Evolutionary conservation across 768 basidiomycete genomes (phyloP), one percentile per base, ranked within the genome.

Genomic region (Lactifluus echinatus): DNA sequence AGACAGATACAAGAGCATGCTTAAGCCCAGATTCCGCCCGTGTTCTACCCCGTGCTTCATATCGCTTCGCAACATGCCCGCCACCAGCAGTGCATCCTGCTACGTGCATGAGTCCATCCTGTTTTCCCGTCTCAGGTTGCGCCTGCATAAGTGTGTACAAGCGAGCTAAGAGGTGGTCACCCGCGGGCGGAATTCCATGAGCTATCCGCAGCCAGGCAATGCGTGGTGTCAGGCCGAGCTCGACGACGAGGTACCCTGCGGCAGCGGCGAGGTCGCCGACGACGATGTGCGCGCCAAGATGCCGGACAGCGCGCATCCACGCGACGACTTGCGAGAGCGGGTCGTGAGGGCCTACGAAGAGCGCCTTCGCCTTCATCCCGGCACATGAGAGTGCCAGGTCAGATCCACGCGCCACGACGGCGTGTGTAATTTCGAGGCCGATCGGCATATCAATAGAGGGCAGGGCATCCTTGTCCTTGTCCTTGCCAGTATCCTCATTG

Each of bases 241-340:
- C 58, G 29, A 34, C 36, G 42, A 59, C 42, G 23, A 59, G 58
- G 34, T 59, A 59, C 15, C 58, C 58, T 0, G 58, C 58, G 0
- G 53, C 58, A 1, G 48, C 58, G 1, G 53, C 53, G 14, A 50
- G 15, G n/a, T 55, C 58, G 10, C 58, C 17, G 11, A 55, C 48
- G 42, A 59, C 37, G 29, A 55, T 31, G 42, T 34, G 21, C 5
- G 53, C 58, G 17, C 53, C 53, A 11, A 59, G 58, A 8, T 12
- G 19, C 1, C 58, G 36, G 1, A 55, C 58, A 7, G 58, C 58
- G 11, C 48, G 58, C 48, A 59, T 59, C 58, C 58, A 59, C 26
- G 42, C 42, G 28, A 59, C 48, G 47, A 59, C 14, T 31, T 15
- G 55, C 21, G 53, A 59, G 23, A 59, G 58, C 3, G 58, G 58